These are phyloP conservation scores for Wickerhamomyces bisporus DNA, from an alignment of 805 yeast species.

Conservation along the genomic window DNA sequence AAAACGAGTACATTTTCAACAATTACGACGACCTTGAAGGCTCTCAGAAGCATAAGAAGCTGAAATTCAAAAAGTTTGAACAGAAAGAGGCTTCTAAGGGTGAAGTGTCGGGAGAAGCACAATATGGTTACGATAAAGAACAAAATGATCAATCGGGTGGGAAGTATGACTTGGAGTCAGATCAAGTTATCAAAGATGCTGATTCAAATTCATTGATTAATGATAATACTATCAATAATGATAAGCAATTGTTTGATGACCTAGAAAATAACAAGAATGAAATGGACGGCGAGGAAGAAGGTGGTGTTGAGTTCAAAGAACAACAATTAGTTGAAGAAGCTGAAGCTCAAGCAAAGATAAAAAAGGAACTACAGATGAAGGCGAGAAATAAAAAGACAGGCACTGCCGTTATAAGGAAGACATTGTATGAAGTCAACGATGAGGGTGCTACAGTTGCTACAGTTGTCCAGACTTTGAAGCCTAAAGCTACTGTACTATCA, in stretches of 20 bases:
- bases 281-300: constrained; percentile 24
- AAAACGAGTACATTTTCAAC: constrained; percentile 15
- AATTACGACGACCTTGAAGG: constrained; percentile 15
- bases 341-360: constrained; percentile 12
- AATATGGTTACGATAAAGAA: constrained; percentile 2
- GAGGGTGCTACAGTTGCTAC: constrained; percentile 22
- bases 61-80: constrained; percentile 18
- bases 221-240: constrained; percentile 13
- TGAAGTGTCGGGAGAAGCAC: constrained; percentile 3
- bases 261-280: constrained; percentile 20
- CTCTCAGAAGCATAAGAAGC: constrained; percentile 14
- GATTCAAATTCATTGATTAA: constrained; percentile 3
- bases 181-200: constrained; percentile 15
- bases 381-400: constrained; percentile 13
- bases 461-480: constrained; percentile 23
- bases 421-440: constrained; percentile 23
- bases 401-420: constrained; percentile 19
- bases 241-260: constrained; percentile 20
- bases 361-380: constrained; percentile 9
- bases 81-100: constrained; percentile 8
- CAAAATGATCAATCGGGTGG: constrained; percentile 14
- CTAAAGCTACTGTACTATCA: constrained; percentile 31
- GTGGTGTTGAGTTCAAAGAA: constrained; percentile 23
- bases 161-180: constrained; percentile 21
- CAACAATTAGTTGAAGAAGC: constrained; percentile 21